Percentiles rank a stretch among this genome's conserved stretches.
Evolutionary conservation across 202 grass and related monocot species (phyloP).

Genomic region (Thinopyrum obtusiflorum): DNA sequence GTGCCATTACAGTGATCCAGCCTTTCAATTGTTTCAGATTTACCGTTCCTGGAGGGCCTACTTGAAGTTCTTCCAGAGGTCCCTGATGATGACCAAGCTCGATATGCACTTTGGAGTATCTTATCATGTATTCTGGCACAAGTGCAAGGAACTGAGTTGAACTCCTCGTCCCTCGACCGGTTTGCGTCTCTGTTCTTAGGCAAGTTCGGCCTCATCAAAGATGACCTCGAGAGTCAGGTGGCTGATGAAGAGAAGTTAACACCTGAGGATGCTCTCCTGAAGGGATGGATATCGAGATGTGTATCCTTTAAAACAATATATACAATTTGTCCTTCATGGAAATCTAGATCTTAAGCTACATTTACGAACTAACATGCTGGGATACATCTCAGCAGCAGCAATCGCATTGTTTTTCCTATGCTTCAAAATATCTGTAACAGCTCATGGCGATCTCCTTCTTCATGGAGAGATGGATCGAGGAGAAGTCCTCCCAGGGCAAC

Average conservation of each 20-base stretch:
- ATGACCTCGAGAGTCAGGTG: constrained; percentile 58
- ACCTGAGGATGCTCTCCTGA: constrained; percentile 39
- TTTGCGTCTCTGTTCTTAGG: constrained; percentile 56
- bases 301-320: constrained; percentile 62
- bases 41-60: constrained; percentile 59
- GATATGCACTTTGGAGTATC: constrained; percentile 78
- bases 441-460: constrained; percentile 54
- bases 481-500: constrained; percentile 22
- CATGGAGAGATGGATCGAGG: constrained; percentile 62
- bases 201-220: constrained; percentile 60
- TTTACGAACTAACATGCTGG: background rate
- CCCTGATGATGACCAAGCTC: constrained; percentile 56
- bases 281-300: constrained; percentile 41
- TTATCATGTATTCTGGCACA: constrained; percentile 51
- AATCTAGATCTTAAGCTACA: constrained; percentile 23
- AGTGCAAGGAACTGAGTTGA: constrained; percentile 33
- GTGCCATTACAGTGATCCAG: background rate
- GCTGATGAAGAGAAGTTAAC: constrained; percentile 32
- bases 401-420: constrained; percentile 36
- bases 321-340: background rate
- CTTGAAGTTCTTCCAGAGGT: constrained; percentile 72
- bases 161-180: constrained; percentile 32
- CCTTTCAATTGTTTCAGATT: constrained; percentile 53
- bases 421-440: constrained; percentile 37
- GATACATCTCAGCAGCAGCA: background rate